These are phyloP conservation scores for Penicillium lagena DNA, from an alignment of 495 filamentous ascomycete genomes.

Conservation along the genomic window DNA sequence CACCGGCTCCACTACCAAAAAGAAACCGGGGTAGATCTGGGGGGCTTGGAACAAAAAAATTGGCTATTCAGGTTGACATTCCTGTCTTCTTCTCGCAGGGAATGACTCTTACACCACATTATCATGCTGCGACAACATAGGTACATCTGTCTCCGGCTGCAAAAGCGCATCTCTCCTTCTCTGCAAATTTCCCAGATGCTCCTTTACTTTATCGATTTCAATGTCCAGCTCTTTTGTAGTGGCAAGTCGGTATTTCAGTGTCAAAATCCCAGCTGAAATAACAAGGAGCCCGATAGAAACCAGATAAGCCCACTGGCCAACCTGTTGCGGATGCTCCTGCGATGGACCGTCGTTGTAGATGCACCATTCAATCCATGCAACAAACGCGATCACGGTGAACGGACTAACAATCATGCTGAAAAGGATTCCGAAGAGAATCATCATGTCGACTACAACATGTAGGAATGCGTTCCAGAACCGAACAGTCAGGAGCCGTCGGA, in stretches of 20 bases:
- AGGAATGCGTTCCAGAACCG: constrained; percentile 7
- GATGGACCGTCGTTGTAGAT: constrained; percentile 26
- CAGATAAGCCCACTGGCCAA: constrained; percentile 29
- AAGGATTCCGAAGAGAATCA: constrained; percentile 12
- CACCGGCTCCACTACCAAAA: too few relatives aligned
- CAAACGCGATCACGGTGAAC: constrained; percentile 24
- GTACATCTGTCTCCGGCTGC: not conserved
- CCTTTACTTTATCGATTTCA: constrained; percentile 12
- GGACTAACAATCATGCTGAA: constrained; percentile 32
- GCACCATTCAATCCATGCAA: constrained; percentile 27
- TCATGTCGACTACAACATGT: constrained; percentile 9
- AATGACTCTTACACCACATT: not conserved
- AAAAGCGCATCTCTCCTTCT: constrained; percentile 4
- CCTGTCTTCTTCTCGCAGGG: not conserved
- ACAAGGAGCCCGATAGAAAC: constrained; percentile 20
- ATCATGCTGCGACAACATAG: not conserved
- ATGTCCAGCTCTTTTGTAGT: constrained; percentile 17
- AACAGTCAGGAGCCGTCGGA: constrained; percentile 5
- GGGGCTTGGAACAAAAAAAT: too few relatives aligned
- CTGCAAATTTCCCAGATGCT: constrained; percentile 12
- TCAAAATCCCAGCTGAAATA: constrained; percentile 21
- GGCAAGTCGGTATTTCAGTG: constrained; percentile 21
- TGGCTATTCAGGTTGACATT: too few relatives aligned
- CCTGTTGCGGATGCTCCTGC: constrained; percentile 23
- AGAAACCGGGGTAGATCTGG: too few relatives aligned